These are phyloP conservation scores for Boeremia lycopersici DNA, from an alignment of 2,329 filamentous ascomycete genomes.

Conservation along the genomic window DNA sequence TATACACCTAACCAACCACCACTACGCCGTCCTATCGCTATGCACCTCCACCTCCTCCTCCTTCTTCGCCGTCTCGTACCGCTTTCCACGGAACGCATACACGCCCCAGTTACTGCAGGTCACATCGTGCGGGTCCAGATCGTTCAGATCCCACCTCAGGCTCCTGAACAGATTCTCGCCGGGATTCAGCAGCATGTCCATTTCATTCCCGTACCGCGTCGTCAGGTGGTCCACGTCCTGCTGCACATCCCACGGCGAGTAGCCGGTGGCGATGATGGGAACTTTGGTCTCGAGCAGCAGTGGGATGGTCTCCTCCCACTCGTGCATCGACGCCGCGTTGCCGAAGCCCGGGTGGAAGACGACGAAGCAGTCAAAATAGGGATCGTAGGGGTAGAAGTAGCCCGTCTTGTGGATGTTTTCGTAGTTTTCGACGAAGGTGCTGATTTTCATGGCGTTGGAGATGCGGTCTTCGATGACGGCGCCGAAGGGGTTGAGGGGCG, in stretches of 20 bases:
- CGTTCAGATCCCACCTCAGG: constrained; percentile 94
- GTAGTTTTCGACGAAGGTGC: constrained; percentile 97
- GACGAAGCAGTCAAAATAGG: constrained; percentile 97
- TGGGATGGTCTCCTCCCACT: constrained; percentile 92
- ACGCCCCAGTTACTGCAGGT: constrained; percentile 97
- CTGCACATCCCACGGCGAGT: constrained; percentile 94
- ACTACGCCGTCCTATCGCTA: constrained; percentile 40
- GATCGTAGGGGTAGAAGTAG: constrained; percentile 92
- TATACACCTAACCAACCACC: constrained; percentile 16
- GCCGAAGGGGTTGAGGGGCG: constrained; percentile 85
- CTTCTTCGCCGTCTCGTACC: constrained; percentile 74
- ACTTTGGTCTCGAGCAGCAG: constrained; percentile 93
- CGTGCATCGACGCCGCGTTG: constrained; percentile 88
- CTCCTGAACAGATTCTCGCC: constrained; percentile 95
- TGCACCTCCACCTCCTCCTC: constrained; percentile 48
- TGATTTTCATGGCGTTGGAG: constrained; percentile 90
- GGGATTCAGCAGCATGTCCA: constrained; percentile 88
- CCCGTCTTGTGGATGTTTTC: constrained; percentile 92
- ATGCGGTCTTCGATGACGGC: constrained; percentile 93
- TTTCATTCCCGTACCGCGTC: constrained; percentile 84
- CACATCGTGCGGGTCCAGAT: constrained; percentile 90
- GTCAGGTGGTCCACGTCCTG: constrained; percentile 89
- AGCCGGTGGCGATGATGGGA: constrained; percentile 91
- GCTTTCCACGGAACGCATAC: constrained; percentile 97
- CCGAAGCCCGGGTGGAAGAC: constrained; percentile 96